Evolutionary conservation across 805 yeast genomes (phyloP).

Genomic region (Hanseniaspora thailandica): DNA sequence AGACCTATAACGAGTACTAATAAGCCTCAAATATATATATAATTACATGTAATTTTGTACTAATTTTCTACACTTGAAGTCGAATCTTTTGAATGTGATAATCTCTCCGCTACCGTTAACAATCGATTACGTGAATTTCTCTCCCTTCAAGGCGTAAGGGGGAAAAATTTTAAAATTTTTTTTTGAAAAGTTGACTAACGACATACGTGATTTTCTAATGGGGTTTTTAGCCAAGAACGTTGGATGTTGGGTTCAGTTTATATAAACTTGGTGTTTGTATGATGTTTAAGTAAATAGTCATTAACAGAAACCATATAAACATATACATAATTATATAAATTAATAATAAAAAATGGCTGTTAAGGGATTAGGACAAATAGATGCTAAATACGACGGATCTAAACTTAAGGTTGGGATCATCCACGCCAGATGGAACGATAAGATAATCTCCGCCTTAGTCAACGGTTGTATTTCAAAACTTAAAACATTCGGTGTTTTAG

Average conservation of each 20-base stretch:
- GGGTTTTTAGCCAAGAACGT: too few species aligned
- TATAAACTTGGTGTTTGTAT: too few species aligned
- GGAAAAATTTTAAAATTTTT: neutral
- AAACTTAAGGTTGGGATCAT: constrained; percentile 67
- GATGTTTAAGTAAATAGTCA: too few species aligned
- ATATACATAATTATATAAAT: neutral
- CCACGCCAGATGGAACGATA: constrained; percentile 90
- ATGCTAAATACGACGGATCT: constrained; percentile 58
- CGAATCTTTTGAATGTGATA: too few species aligned
- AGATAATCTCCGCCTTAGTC: constrained; percentile 66
- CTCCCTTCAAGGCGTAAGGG: neutral
- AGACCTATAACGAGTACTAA: constrained; percentile 57
- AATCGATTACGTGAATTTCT: too few species aligned
- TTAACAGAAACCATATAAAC: too few species aligned
- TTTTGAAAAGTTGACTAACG: too few species aligned
- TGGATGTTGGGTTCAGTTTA: too few species aligned
- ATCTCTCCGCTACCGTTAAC: too few species aligned
- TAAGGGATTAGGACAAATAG: constrained; percentile 67
- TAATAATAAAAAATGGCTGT: constrained; percentile 52
- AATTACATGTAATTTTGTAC: neutral
- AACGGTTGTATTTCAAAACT: constrained; percentile 60
- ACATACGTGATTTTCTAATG: too few species aligned
- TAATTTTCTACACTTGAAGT: too few species aligned
- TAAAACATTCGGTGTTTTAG: constrained; percentile 53
- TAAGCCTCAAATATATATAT: too few species aligned